These are phyloP conservation scores for Coemansia sp. DNA, from an alignment of 192 early-diverging fungal species.

Conservation along the genomic window DNA sequence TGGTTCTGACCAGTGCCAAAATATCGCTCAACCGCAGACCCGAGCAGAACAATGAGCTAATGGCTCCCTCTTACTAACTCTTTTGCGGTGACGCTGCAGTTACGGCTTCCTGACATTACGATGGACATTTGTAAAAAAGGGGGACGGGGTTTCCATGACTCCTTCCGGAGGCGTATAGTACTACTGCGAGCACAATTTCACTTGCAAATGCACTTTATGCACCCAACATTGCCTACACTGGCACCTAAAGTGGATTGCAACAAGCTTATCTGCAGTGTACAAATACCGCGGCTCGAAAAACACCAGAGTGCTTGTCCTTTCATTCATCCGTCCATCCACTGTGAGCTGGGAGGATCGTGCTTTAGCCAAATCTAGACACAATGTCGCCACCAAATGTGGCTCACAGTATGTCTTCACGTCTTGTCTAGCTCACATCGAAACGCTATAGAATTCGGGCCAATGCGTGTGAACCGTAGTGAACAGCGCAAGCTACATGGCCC, in stretches of 20 bases:
- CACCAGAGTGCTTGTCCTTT: background rate
- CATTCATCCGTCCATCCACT: background rate
- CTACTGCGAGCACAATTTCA: background rate
- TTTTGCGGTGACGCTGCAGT: background rate
- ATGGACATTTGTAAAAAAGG: background rate
- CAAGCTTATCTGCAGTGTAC: background rate
- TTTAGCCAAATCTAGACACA: background rate
- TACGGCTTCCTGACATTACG: background rate
- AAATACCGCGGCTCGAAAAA: background rate
- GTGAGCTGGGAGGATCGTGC: constrained; percentile 1
- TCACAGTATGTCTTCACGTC: background rate
- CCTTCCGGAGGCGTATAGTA: background rate
- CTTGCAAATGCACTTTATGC: background rate
- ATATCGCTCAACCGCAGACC: background rate
- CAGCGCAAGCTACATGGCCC: background rate
- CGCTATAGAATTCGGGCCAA: background rate
- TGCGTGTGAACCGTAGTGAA: background rate
- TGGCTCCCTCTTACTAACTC: background rate
- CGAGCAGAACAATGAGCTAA: background rate
- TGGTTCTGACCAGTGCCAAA: background rate
- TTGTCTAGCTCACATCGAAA: background rate
- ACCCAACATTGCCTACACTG: background rate
- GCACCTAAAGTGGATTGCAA: background rate
- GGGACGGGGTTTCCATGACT: background rate
- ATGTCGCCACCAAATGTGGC: constrained; percentile 6